A percentile compares a stretch with the other conserved stretches of the same genome.
Evolutionary conservation across 2,329 filamentous ascomycete species (phyloP).

Genomic region (Cercospora sp.): DNA sequence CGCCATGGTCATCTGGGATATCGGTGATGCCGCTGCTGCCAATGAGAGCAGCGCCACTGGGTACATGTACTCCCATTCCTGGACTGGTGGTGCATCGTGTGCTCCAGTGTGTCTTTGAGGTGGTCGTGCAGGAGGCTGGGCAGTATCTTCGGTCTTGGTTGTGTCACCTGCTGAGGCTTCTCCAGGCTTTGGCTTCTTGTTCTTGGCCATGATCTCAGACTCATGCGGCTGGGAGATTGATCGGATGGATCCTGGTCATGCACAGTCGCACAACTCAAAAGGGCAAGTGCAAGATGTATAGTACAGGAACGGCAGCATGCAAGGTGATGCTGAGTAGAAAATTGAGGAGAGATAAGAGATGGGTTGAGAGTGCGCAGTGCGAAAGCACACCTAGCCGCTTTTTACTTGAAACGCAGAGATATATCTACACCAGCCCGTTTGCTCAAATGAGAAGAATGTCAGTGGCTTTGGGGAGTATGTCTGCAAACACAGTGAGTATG

Average conservation of each 20-base stretch:
- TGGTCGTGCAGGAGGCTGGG: not conserved
- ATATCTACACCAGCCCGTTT: not conserved
- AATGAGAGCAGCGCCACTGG: slow-evolving; percentile 38
- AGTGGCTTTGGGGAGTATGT: not conserved
- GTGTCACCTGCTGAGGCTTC: not conserved
- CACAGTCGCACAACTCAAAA: not conserved
- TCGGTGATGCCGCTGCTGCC: slow-evolving; percentile 64
- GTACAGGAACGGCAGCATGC: not conserved
- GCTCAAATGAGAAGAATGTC: not conserved
- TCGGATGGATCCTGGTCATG: slow-evolving; percentile 3
- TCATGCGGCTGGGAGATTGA: not conserved
- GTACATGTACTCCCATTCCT: slow-evolving; percentile 15
- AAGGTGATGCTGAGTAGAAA: slow-evolving; percentile 6
- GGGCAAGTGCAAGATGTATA: not conserved
- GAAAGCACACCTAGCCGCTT: not conserved
- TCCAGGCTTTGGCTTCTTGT: not conserved
- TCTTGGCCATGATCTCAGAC: slow-evolving; percentile 1
- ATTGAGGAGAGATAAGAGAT: not conserved
- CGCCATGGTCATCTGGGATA: slow-evolving; percentile 74
- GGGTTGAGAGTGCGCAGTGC: not conserved
- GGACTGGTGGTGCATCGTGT: slow-evolving; percentile 1
- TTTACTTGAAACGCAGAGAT: slow-evolving; percentile 8
- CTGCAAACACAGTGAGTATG: not conserved
- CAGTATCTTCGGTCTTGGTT: not conserved
- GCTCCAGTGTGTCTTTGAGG: not conserved